phyloP scores from a whole-genome alignment of 345 rosid species.

The Ceriops zippeliana region DNA sequence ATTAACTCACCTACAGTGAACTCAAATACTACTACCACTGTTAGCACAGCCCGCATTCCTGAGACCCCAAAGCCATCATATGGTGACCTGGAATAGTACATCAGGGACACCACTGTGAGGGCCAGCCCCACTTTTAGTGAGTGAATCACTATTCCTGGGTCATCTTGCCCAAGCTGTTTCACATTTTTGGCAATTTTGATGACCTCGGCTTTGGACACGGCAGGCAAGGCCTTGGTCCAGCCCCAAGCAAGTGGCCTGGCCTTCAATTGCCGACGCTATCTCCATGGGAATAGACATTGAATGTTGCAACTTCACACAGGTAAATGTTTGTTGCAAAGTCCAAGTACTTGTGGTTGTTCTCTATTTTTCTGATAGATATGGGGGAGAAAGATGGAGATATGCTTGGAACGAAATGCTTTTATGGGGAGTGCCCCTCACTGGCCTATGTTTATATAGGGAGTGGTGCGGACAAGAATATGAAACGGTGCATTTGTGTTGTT shows the following conservation, averaged over 20 bases:
- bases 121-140: conserved; percentile 31
- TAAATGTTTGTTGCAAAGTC: not conserved
- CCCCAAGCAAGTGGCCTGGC: conserved; percentile 23
- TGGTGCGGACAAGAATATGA: not conserved
- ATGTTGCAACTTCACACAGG: conserved; percentile 6
- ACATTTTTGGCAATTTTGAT: conserved; percentile 24
- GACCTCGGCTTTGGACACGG: conserved; percentile 27
- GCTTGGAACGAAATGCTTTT: not conserved
- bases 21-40: conserved; percentile 28
- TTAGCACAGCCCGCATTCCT: conserved; percentile 34
- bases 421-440: not conserved
- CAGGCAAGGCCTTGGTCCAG: conserved; percentile 29
- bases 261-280: conserved; percentile 33
- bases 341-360: not conserved
- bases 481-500: not conserved
- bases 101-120: conserved; percentile 15
- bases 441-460: not conserved
- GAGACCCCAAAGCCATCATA: conserved; percentile 28
- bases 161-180: conserved; percentile 44
- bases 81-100: conserved; percentile 25
- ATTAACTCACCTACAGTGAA: conserved; percentile 27
- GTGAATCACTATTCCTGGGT: conserved; percentile 27
- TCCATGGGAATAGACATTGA: conserved; percentile 29
- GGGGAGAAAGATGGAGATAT: not conserved
- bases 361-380: not conserved